Base-by-base conservation (phyloP, 345 rosid species). In the Nasturtium officinale region DNA sequence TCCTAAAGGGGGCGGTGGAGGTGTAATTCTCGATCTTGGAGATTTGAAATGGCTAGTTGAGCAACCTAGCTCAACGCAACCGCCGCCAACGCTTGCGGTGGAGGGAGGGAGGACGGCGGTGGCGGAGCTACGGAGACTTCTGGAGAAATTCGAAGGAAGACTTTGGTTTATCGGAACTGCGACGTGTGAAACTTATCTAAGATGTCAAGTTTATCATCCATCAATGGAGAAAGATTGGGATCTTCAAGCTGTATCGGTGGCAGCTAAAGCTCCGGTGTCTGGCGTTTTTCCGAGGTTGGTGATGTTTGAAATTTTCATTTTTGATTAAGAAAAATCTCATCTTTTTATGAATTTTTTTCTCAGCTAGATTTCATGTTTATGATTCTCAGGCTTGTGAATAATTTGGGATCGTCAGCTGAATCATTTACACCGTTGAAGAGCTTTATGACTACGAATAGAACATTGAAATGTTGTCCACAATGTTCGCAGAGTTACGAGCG, bases 31-130 rank as follows among this genome's bases (percentile, higher is more conserved):
- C 25, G 81, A 96, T 84, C 83, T 96, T 67, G 99, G 98, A 8
- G 96, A 96, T 75, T 83, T 96, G 77, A 96, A 92, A 70, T 96
- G 99, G 98, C 83, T 96, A 10, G 97, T 92, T 71, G 97, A 84
- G 71, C 87, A 84, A 60, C 88, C 81, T 45, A 67, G 38, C 35
- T 59, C 68, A 5, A 37, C 74, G 62, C 61, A 70, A 13, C 71
- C 71, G 12, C 64, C 56, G 26, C 56, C 3, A 18, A 76, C 57
- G 16, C 5, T 72, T 9, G 61, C 65, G 20, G 69, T 89, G 6
- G 89, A 86, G 74, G 82, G 72, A 0, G 90, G 85, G 61, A 80
- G 82, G 51, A 65, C 80, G 6, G 82, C 81, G 6, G 91, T 89
- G 82, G 78, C 77, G 7, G 97, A 90, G 84, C 80, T 90, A 79